phyloP scores from a whole-genome alignment of 495 filamentous ascomycete species.

The Lasiosphaeris hirsuta region DNA sequence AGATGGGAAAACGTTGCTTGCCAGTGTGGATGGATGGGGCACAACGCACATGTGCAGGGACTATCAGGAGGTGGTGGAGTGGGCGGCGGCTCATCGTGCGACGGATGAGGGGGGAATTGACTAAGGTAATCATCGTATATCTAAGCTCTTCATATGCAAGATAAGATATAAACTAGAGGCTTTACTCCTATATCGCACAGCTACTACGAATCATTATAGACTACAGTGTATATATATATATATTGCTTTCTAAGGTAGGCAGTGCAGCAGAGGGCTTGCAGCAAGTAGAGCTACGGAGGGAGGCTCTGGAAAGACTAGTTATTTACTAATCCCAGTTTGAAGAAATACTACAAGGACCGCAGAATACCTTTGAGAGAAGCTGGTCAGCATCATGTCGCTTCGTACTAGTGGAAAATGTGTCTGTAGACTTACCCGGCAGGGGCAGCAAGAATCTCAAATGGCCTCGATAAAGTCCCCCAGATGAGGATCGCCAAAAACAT shows the following conservation, averaged over 20 bases:
- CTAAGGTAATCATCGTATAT: too few species aligned
- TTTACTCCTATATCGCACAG: too few species aligned
- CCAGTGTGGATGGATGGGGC: constrained; percentile 1
- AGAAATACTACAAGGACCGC: not conserved
- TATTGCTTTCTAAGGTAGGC: too few species aligned
- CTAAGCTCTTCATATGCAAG: too few species aligned
- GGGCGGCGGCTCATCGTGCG: not conserved
- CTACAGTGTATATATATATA: too few species aligned
- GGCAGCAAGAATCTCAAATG: constrained; percentile 5
- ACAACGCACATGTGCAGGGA: constrained; percentile 7
- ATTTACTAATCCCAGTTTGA: too few species aligned
- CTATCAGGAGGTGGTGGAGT: not conserved
- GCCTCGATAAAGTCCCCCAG: not conserved
- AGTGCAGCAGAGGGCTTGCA: too few species aligned
- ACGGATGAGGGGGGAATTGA: constrained; percentile 5
- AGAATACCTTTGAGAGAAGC: not conserved
- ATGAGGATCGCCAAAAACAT: not conserved
- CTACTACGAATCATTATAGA: too few species aligned
- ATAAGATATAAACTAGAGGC: too few species aligned
- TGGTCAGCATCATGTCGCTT: not conserved
- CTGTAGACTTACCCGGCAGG: constrained; percentile 3
- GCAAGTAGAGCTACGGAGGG: too few species aligned
- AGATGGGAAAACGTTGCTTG: not conserved
- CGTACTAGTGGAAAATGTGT: not conserved
- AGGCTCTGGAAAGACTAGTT: too few species aligned